phyloP scores from a whole-genome alignment of 225 moss, liverwort and hornwort species.

The Bryum argenteum region DNA sequence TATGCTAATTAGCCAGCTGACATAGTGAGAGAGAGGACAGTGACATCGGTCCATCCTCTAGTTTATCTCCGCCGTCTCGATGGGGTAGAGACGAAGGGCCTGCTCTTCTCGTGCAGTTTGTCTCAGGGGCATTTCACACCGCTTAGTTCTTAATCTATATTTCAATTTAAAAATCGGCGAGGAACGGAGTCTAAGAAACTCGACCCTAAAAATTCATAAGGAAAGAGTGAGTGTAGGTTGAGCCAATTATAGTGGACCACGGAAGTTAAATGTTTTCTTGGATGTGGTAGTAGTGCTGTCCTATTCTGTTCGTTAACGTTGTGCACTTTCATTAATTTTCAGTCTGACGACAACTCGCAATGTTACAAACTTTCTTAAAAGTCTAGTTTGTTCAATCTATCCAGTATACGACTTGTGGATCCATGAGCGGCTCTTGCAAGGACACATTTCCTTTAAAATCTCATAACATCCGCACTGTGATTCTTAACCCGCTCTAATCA shows the following conservation, averaged over 20 bases:
- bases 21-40: slow-evolving; percentile 2
- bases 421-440: neutral
- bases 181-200: no score
- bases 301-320: neutral
- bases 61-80: slow-evolving; percentile 8
- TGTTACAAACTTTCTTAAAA: neutral
- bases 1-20: neutral
- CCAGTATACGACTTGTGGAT: neutral
- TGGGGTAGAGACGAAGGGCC: slow-evolving; percentile 8
- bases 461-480: slow-evolving; percentile 13
- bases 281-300: neutral
- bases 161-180: no score
- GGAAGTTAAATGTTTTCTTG: neutral
- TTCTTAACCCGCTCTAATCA: slow-evolving; percentile 44
- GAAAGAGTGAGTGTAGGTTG: neutral
- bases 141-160: neutral
- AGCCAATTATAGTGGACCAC: neutral
- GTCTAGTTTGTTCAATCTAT: neutral
- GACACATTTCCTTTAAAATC: neutral
- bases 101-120: neutral
- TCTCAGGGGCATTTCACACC: neutral
- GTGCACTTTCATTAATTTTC: no score
- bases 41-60: neutral
- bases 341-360: neutral
- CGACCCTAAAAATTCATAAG: neutral